Base-by-base conservation (phyloP, 225 moss, liverwort and hornwort species). In the Thuidium tamariscinum region DNA sequence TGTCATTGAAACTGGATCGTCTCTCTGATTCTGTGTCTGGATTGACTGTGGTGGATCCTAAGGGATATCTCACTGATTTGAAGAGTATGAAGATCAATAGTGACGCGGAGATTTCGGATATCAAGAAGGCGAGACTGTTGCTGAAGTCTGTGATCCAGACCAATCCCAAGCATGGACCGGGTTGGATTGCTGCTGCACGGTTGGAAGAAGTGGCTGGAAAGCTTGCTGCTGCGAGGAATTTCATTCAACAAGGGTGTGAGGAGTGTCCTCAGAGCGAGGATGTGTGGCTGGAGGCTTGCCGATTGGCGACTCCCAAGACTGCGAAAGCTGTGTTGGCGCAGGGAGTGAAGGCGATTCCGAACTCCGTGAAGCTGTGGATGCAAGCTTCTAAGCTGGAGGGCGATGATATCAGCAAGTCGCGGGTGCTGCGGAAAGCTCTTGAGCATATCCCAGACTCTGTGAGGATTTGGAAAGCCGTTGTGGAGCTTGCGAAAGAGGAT, bases 281-380 rank as follows among this genome's bases (percentile, higher is more conserved):
- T 84, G 95, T 99, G 13, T 99, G 96, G 97, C 88, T 97, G 48
- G 96, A 97, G 87, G 93, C 94, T 55, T 97, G 95, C 88, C 92
- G 94, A 57, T 87, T 99, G 70, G 95, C 94, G 10, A 97, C 95
- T 64, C 96, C 95, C 7, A 86, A 94, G 52, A 94, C 88, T 36
- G 96, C 97, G 20, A 97, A 97, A 90, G 98, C 92, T 25, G 98
- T 97, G 30, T 77, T 99, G 86, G 98, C 97, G 13, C 94, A 95
- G 91, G 98, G 97, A 78, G 96, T 97, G 84, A 97, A 96, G 87
- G 98, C 96, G 34, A 96, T 96, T 61, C 95, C 96, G 13, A 96
- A 97, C 67, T 99, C 97, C 17, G 95, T 99, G 67, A 99, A 99
- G 94, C 92, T 99, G 60, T 99, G 98, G 98, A 99, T 99, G 96